phyloP scores from a whole-genome alignment of 495 filamentous ascomycete genomes.

The Penicillium arizonense region DNA sequence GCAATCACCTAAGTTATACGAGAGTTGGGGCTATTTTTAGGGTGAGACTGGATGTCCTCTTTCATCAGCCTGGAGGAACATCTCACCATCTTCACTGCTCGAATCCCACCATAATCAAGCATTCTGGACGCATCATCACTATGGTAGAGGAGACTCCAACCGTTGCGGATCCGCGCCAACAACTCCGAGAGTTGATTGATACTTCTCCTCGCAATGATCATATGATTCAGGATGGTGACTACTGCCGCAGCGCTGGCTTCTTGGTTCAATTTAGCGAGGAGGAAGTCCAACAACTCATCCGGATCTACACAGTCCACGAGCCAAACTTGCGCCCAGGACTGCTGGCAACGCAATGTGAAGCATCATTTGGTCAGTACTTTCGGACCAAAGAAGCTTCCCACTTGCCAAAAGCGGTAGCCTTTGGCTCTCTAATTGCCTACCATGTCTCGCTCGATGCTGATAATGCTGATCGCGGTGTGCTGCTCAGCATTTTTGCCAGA shows the following conservation, averaged over 20 bases:
- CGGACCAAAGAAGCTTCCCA: neutral
- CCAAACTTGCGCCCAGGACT: neutral
- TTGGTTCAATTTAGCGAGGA: neutral
- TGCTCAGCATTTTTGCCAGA: constrained; percentile 4
- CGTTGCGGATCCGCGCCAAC: neutral
- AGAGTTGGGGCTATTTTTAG: no score
- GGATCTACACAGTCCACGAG: constrained; percentile 6
- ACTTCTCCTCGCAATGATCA: neutral
- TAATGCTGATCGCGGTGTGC: neutral
- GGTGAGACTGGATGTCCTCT: no score
- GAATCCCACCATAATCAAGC: no score
- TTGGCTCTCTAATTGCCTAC: constrained; percentile 5
- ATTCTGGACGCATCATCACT: no score
- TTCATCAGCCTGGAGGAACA: no score
- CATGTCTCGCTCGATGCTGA: neutral
- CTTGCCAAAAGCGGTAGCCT: neutral
- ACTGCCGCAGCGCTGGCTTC: neutral
- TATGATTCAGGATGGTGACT: neutral
- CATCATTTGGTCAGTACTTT: neutral
- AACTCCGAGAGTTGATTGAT: neutral
- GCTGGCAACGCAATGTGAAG: neutral
- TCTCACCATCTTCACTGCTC: no score
- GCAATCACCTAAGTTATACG: no score
- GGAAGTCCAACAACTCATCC: neutral
- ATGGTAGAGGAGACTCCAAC: no score